These are phyloP conservation scores for Biscutella laevigata DNA, from an alignment of 441 rosid species.

Conservation along the genomic window DNA sequence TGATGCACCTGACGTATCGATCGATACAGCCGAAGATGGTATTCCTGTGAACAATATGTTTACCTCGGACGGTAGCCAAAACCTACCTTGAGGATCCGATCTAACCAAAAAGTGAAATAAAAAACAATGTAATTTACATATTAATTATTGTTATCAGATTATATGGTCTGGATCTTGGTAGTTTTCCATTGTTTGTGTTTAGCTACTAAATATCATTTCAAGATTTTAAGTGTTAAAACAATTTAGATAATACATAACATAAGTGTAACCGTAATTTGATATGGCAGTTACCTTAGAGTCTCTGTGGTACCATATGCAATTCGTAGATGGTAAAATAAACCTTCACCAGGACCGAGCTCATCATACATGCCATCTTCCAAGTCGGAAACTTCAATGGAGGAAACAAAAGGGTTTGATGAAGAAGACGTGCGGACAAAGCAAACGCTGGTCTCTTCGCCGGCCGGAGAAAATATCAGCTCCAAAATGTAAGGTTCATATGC, in stretches of 20 bases:
- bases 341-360: conserved; percentile 23
- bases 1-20: conserved; percentile 8
- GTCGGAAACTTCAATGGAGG: conserved; percentile 37
- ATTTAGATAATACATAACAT: too few relatives aligned
- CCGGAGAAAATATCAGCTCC: conserved; percentile 31
- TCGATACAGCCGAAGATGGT: conserved; percentile 14
- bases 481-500: conserved; percentile 3
- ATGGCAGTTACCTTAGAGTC: conserved; percentile 33
- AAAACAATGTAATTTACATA: not conserved
- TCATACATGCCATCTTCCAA: conserved; percentile 34
- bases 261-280: too few relatives aligned
- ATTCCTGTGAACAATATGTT: conserved; percentile 5
- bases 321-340: conserved; percentile 30
- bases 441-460: conserved; percentile 25
- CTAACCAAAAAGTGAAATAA: conserved; percentile 14
- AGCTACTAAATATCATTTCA: not conserved
- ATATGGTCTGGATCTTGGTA: not conserved
- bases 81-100: conserved; percentile 33
- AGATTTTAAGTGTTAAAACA: too few relatives aligned
- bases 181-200: not conserved
- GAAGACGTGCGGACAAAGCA: conserved; percentile 48
- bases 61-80: conserved; percentile 28
- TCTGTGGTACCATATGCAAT: conserved; percentile 25
- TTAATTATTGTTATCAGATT: not conserved
- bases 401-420: conserved; percentile 43